Base-by-base conservation (phyloP, 2,329 filamentous ascomycete species). In the Tolypocladium tundrense region DNA sequence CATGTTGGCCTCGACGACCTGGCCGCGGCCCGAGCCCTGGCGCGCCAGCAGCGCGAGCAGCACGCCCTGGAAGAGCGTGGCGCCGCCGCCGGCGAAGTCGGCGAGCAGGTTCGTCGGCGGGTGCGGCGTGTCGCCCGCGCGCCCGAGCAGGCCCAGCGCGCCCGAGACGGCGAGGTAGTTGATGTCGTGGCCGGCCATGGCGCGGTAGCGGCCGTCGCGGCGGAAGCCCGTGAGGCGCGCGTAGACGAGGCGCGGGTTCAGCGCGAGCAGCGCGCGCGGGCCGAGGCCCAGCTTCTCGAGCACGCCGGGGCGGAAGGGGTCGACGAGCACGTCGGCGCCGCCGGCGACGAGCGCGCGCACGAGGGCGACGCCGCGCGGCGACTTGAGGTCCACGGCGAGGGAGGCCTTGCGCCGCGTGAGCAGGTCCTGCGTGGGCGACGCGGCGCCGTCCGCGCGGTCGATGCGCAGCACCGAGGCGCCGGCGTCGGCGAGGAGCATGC, bases 1-100 rank as follows among this genome's bases (percentile, higher is more conserved):
- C 93, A 97, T 97, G 72, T 96, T 97, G 19, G 90, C 90, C 74
- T 97, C 91, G 10, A 97, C 91, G 14, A 97, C 87, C 73, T 97
- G 93, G 0, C 93, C 93, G 2, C 74, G 75, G 0, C 90, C 90
- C 0, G 78, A 85, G 50, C 72, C 75, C 54, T 79, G 75, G 40
- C 91, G 77, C 16, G 84, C 79, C 11, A 95, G 67, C 59, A 97
- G 72, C 0, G 94, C 93, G 24, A 97, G 77, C 57, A 97, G 71
- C 5, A 97, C 84, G 0, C 92, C 93, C 59, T 91, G 78, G 66
- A 94, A 90, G 48, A 94, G 86, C 63, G 85, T 86, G 0, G 88
- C 86, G 40, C 93, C 93, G 24, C 93, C 93, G 39, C 91, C 93
- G 0, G 90, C 94, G 64, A 97, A 97, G 70, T 97, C 93, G 0